Conservation (phyloP, 1,284 basidiomycete species). For the Malassezia furfur region DNA sequence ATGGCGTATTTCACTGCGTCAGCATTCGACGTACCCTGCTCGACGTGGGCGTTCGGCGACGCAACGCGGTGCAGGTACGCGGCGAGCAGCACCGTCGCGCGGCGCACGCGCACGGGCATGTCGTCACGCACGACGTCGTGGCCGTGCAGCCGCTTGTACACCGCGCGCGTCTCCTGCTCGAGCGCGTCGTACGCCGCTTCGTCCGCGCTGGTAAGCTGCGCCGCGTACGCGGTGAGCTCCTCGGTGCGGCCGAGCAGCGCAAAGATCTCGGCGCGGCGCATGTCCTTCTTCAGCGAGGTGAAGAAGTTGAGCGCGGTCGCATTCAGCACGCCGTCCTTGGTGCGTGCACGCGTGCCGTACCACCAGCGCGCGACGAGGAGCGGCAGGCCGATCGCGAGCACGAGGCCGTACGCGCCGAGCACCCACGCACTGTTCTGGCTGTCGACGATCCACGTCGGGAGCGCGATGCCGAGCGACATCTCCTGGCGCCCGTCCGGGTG, state of each 20-base stretch:
- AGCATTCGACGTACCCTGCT: conserved; percentile 1
- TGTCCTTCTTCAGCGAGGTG: conserved; percentile 72
- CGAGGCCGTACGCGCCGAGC: conserved; percentile 71
- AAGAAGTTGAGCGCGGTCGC: conserved; percentile 81
- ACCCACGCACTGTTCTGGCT: conserved; percentile 85
- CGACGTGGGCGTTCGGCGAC: conserved; percentile 21
- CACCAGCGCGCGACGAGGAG: conserved; percentile 79
- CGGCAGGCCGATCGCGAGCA: conserved; percentile 79
- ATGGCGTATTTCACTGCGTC: conserved; percentile 23
- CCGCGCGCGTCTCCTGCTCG: conserved; percentile 49
- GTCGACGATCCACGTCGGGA: conserved; percentile 89
- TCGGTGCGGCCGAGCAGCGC: conserved; percentile 65
- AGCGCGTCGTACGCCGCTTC: conserved; percentile 50
- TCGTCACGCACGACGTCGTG: neutral
- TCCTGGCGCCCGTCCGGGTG: conserved; percentile 95
- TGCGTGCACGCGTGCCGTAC: conserved; percentile 82
- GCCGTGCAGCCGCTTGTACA: conserved; percentile 1
- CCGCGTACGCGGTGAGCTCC: conserved; percentile 55
- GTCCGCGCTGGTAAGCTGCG: conserved; percentile 31
- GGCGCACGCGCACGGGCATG: conserved; percentile 25
- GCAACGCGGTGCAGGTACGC: conserved; percentile 67
- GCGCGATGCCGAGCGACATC: conserved; percentile 86
- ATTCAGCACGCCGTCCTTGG: conserved; percentile 83
- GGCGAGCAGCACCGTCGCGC: conserved; percentile 58
- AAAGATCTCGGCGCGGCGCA: conserved; percentile 65